Conservation (phyloP, 2,329 filamentous ascomycete genomes). For the Colletotrichum musae region DNA sequence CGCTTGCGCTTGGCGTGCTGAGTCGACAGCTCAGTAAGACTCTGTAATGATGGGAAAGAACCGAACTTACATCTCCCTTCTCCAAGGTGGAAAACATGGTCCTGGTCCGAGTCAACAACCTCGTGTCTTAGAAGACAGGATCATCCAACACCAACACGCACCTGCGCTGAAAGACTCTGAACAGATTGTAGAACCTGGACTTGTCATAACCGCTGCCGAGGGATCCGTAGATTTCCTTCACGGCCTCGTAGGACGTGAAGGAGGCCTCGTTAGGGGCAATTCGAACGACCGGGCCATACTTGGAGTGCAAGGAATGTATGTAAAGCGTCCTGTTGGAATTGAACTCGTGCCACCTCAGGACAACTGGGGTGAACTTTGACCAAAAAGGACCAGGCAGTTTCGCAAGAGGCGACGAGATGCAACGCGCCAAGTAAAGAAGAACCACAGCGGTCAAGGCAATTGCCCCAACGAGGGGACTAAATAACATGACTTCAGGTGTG, state of each 20-base stretch:
- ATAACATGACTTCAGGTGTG: slow-evolving; percentile 36
- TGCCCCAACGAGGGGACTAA: slow-evolving; percentile 37
- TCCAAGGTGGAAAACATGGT: slow-evolving; percentile 73
- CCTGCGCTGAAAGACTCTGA: slow-evolving; percentile 70
- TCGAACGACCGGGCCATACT: slow-evolving; percentile 72
- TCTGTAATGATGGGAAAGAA: no score
- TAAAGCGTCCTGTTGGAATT: slow-evolving; percentile 67
- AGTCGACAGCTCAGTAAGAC: not conserved
- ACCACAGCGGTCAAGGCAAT: slow-evolving; percentile 16
- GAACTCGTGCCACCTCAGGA: slow-evolving; percentile 71
- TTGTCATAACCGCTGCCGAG: slow-evolving; percentile 76
- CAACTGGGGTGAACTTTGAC: slow-evolving; percentile 64
- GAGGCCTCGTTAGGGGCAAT: slow-evolving; percentile 72
- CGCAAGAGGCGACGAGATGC: slow-evolving; percentile 54
- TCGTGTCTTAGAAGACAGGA: no score
- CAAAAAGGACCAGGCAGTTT: slow-evolving; percentile 63
- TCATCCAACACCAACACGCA: slow-evolving; percentile 46
- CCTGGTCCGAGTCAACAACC: slow-evolving; percentile 47
- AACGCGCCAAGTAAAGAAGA: slow-evolving; percentile 38
- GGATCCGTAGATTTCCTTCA: slow-evolving; percentile 75
- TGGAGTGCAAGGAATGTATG: slow-evolving; percentile 68
- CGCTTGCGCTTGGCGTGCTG: slow-evolving; percentile 76
- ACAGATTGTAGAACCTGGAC: slow-evolving; percentile 74
- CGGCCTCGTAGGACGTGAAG: slow-evolving; percentile 68
- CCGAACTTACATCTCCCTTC: slow-evolving; percentile 63